Base-by-base conservation (phyloP, 139 green algal species). In the Chlorella sp. region DNA sequence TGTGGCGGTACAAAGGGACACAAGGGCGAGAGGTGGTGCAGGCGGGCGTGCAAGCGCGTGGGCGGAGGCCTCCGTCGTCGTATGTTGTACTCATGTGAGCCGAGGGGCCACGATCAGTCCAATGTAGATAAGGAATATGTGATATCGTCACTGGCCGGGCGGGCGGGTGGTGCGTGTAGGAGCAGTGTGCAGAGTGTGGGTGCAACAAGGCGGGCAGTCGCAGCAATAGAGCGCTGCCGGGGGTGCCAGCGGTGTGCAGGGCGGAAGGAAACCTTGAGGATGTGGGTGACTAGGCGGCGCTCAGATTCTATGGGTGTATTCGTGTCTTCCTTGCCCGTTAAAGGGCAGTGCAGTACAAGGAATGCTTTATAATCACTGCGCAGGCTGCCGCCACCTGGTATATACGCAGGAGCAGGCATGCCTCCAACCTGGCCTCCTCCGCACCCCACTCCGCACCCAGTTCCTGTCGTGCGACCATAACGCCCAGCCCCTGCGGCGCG, bases 231-330 rank as follows among this genome's bases (percentile, higher is more conserved):
- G 28, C 37, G n/a, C n/a, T n/a, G n/a, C n/a, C n/a, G n/a, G n/a
- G n/a, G n/a, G 34, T 61, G 83, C 83, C 77, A 34, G 71, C 71
- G 26, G 53, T 14, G 3, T 12, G 14, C 53, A 87, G 69, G 11
- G 37, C 22, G 18, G 60, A 18, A 68, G 60, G 60, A 68, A 61
- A 37, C 34, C 66, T 7, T 21, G 11, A 71, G 64, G 2, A 2
- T 14, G 36, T 11, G 16, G 75, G 39, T 66, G 66, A 39, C n/a
- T 34, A 64, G 73, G 36, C 7, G 48, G 48, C 82, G 89, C 92
- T 94, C 94, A 95, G 89, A 95, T 96, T 95, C 94, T 96, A 96
- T 96, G 94, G 94, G 93, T 96, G 94, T 93, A 76, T 92, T 68
- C 79, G 61, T 86, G 86, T 93, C 83, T 83, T 66, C 92, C 92